These are phyloP conservation scores for Ceratocystis smalleyi DNA, from an alignment of 2,329 filamentous ascomycete genomes.

Conservation along the genomic window DNA sequence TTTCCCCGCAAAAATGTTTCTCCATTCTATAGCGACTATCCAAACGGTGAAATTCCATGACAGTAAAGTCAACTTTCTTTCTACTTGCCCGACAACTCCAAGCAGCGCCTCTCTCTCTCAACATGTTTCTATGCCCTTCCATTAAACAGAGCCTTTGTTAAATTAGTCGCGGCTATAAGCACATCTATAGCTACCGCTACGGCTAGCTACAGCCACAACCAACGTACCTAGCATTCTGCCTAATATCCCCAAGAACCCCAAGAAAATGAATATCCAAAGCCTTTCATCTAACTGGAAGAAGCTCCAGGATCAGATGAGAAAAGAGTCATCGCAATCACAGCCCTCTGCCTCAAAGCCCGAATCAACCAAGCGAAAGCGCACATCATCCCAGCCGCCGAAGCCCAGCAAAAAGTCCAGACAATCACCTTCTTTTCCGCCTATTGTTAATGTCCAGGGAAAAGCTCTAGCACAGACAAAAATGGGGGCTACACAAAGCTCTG, in stretches of 20 bases:
- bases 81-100: not conserved
- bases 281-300: slow-evolving; percentile 65
- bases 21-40: not conserved
- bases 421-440: slow-evolving; percentile 5
- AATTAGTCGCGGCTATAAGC: no score
- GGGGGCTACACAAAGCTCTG: slow-evolving; percentile 41
- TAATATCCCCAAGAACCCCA: not conserved
- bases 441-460: slow-evolving; percentile 7
- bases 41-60: not conserved
- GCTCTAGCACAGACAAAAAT: slow-evolving; percentile 28
- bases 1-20: not conserved
- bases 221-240: not conserved
- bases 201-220: not conserved
- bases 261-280: slow-evolving; percentile 22
- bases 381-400: slow-evolving; percentile 14
- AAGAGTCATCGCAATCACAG: slow-evolving; percentile 24
- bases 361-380: slow-evolving; percentile 23
- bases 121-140: no score
- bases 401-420: slow-evolving; percentile 15
- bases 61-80: not conserved
- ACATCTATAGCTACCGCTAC: no score
- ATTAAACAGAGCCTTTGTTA: no score
- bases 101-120: no score
- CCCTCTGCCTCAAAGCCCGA: slow-evolving; percentile 19
- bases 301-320: slow-evolving; percentile 48